A percentile compares a stretch with the other conserved stretches of the same genome.
phyloP scores from a whole-genome alignment of 2,329 filamentous ascomycete genomes.

The Acarospora socialis region DNA sequence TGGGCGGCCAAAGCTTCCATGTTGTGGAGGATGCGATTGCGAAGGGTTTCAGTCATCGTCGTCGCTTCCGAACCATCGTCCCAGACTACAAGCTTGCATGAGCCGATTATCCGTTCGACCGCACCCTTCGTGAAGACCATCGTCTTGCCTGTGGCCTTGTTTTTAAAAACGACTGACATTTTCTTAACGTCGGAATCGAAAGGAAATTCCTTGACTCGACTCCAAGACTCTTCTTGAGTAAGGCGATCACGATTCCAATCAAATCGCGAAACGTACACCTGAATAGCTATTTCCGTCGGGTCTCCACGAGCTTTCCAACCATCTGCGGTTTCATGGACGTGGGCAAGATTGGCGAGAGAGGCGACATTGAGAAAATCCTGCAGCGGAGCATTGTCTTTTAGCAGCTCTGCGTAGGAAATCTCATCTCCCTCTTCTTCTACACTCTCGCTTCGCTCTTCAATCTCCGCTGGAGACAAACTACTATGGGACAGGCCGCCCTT shows the following conservation, averaged over 20 bases:
- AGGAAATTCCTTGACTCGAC: constrained; percentile 51
- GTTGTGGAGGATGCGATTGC: constrained; percentile 49
- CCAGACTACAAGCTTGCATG: constrained; percentile 1
- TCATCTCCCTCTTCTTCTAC: constrained; percentile 1
- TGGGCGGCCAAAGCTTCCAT: constrained; percentile 54
- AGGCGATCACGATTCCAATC: constrained; percentile 44
- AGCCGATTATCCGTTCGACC: constrained; percentile 7
- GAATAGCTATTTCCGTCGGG: constrained; percentile 60
- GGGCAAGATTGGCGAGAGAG: constrained; percentile 51
- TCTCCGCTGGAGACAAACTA: constrained; percentile 12
- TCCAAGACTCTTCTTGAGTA: constrained; percentile 39
- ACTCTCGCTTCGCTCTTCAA: constrained; percentile 11
- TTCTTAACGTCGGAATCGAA: constrained; percentile 65
- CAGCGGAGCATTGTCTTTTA: constrained; percentile 31
- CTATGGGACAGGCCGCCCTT: constrained; percentile 27
- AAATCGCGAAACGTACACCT: constrained; percentile 59
- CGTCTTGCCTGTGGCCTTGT: constrained; percentile 15
- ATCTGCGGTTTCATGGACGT: constrained; percentile 39
- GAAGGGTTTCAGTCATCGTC: too few species aligned
- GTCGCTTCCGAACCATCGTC: too few species aligned
- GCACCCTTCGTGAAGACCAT: constrained; percentile 28
- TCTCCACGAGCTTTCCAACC: constrained; percentile 51
- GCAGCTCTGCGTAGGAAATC: not conserved
- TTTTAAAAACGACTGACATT: constrained; percentile 60
- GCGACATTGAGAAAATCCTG: constrained; percentile 47